phyloP scores from a whole-genome alignment of 1,284 basidiomycete genomes.

The Schizophyllum amplum region DNA sequence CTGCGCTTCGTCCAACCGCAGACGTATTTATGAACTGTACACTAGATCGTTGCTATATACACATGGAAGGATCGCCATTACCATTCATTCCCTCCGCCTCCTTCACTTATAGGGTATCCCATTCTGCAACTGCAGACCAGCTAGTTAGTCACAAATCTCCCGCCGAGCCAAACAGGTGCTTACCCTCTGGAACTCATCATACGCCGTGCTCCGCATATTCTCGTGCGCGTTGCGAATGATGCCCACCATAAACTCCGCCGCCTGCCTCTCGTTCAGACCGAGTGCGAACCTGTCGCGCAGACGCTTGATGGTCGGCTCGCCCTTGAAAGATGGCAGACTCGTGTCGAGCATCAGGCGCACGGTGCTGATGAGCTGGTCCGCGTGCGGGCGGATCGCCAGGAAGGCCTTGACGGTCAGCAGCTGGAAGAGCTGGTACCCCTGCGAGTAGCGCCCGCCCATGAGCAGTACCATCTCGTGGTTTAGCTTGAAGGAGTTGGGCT shows the following conservation, averaged over 20 bases:
- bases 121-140: neutral
- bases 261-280: slow-evolving; percentile 80
- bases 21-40: too few species aligned
- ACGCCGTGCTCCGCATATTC: slow-evolving; percentile 86
- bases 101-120: neutral
- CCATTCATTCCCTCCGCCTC: too few species aligned
- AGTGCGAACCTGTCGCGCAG: slow-evolving; percentile 84
- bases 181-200: slow-evolving; percentile 88
- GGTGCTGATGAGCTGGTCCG: slow-evolving; percentile 82
- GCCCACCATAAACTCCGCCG: slow-evolving; percentile 88
- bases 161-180: slow-evolving; percentile 19
- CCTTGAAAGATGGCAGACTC: slow-evolving; percentile 94
- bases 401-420: slow-evolving; percentile 95
- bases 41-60: too few species aligned
- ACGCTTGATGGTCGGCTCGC: slow-evolving; percentile 83
- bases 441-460: slow-evolving; percentile 92
- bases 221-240: slow-evolving; percentile 91
- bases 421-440: slow-evolving; percentile 92
- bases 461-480: slow-evolving; percentile 96
- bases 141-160: neutral
- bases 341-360: slow-evolving; percentile 94
- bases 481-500: slow-evolving; percentile 95
- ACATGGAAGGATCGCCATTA: too few species aligned
- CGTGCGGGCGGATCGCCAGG: slow-evolving; percentile 87
- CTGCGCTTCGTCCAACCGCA: too few species aligned